Conservation (phyloP, 768 basidiomycete species). For the Lactarius trivialis region DNA sequence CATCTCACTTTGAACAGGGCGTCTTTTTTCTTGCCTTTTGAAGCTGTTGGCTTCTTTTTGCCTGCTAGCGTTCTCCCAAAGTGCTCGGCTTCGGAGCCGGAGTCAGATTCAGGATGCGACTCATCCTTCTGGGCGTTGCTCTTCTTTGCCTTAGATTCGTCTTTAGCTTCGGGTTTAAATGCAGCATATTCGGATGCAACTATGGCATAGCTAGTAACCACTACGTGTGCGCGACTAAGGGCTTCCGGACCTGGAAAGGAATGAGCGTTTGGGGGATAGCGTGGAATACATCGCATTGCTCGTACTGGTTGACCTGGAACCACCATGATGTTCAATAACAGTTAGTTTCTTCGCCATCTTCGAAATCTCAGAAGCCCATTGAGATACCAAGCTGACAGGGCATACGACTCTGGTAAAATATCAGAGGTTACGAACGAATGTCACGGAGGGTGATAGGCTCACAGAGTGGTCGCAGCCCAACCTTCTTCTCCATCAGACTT, state of each 20-base stretch:
- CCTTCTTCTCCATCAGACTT: constrained; percentile 66
- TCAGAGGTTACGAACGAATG: not conserved
- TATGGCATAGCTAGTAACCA: constrained; percentile 84
- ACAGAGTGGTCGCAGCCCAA: constrained; percentile 69
- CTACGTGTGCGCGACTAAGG: constrained; percentile 55
- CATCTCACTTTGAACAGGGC: constrained; percentile 76
- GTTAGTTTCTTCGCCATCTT: constrained; percentile 61
- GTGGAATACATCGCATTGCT: not conserved
- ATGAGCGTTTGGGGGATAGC: not conserved
- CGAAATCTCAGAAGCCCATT: constrained; percentile 84
- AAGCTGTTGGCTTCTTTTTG: constrained; percentile 38
- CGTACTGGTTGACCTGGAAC: constrained; percentile 61
- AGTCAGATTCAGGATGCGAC: constrained; percentile 19
- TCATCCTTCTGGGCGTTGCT: constrained; percentile 32
- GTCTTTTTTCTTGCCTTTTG: constrained; percentile 43
- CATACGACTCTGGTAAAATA: constrained; percentile 61
- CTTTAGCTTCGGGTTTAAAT: constrained; percentile 44
- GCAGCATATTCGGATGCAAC: constrained; percentile 71
- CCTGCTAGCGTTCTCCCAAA: constrained; percentile 41
- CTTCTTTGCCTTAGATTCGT: constrained; percentile 45
- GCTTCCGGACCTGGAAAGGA: constrained; percentile 43
- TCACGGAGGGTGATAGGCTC: constrained; percentile 25
- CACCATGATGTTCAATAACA: constrained; percentile 82
- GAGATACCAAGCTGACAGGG: constrained; percentile 79
- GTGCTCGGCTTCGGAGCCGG: constrained; percentile 36